Conservation (phyloP, 176 grass and related monocot genomes). For the Metroxylon sagu region DNA sequence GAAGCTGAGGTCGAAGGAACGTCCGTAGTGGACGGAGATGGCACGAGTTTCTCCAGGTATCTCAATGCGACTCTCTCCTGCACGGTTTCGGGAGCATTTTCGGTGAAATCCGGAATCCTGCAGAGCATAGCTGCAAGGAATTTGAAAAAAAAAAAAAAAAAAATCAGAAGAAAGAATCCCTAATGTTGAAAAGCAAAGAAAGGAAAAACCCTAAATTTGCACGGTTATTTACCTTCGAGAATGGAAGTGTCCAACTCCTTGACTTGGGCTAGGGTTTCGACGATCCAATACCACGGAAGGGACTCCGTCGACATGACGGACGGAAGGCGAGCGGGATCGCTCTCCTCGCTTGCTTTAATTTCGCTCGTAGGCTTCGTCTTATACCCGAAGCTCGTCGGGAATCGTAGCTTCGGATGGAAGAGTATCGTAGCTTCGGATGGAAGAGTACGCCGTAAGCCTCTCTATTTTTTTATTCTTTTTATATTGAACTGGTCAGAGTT, state of each 20-base stretch:
- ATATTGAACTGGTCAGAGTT: too few species aligned
- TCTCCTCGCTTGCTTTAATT: too few species aligned
- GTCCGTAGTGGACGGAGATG: too few species aligned
- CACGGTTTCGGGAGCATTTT: conserved; percentile 14
- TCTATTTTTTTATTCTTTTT: too few species aligned
- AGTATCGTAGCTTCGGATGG: too few species aligned
- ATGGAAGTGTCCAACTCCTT: conserved; percentile 12
- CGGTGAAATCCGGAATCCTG: conserved; percentile 12
- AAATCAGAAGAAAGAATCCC: conserved; percentile 4
- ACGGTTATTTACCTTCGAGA: conserved; percentile 15
- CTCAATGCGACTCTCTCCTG: conserved; percentile 28
- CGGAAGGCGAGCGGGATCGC: too few species aligned
- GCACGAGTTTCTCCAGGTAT: conserved; percentile 20
- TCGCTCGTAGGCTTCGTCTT: too few species aligned
- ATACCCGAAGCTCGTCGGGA: too few species aligned
- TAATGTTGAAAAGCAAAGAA: not conserved
- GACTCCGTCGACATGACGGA: too few species aligned
- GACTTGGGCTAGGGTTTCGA: conserved; percentile 32
- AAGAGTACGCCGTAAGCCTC: too few species aligned
- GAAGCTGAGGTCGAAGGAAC: too few species aligned
- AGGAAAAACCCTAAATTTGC: not conserved
- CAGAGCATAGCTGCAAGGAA: conserved; percentile 21
- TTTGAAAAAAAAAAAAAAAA: not conserved
- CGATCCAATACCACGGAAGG: conserved; percentile 17
- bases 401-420: too few species aligned